Base-by-base conservation (phyloP, 495 filamentous ascomycete genomes). In the Penicillium flavigenum region DNA sequence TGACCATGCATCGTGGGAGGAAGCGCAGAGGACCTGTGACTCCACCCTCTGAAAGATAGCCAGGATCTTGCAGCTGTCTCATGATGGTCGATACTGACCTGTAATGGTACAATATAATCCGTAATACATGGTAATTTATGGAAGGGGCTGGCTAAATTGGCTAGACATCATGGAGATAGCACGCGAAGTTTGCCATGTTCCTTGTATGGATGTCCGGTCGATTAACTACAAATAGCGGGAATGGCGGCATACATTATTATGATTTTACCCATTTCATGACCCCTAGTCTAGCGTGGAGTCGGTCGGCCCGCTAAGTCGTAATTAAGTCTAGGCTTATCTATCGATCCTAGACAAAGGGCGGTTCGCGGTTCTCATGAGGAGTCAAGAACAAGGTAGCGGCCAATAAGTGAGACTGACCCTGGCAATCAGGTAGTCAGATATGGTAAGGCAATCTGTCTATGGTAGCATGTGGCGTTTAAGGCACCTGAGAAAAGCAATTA, bases 271-370 rank as follows among this genome's bases (percentile, higher is more conserved):
- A 43, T 19, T n/a, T 43, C 12, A 43, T 43, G 39, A 43, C 39
- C 39, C 39, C 39, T 43, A 43, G 39, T 43, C n/a, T 43, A 43
- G 39, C 39, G n/a, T 43, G 39, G n/a, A 43, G 39, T 43, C 39
- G 11, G 39, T 43, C 39, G 5, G 39, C 39, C 39, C 19, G 39
- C 39, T 43, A 43, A 43, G 39, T 43, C 39, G 8, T 16, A 43
- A 43, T 43, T 43, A 19, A 43, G 39, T 43, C 39, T 19, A n/a
- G 11, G 39, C n/a, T 43, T 43, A 19, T 43, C 12, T 43, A 43
- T 43, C 39, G 17, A 43, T 43, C 39, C 39, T 43, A 43, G 39
- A 43, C 39, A 43, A 43, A 43, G 39, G 39, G 39, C 24, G 24
- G 24, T 26, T 26, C 24, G 39, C 39, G 39, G 39, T 43, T 43